Percentiles rank a stretch among this genome's conserved stretches.
These are phyloP conservation scores for Fusarium irregulare DNA, from an alignment of 2,329 filamentous ascomycete species.

Conservation along the genomic window DNA sequence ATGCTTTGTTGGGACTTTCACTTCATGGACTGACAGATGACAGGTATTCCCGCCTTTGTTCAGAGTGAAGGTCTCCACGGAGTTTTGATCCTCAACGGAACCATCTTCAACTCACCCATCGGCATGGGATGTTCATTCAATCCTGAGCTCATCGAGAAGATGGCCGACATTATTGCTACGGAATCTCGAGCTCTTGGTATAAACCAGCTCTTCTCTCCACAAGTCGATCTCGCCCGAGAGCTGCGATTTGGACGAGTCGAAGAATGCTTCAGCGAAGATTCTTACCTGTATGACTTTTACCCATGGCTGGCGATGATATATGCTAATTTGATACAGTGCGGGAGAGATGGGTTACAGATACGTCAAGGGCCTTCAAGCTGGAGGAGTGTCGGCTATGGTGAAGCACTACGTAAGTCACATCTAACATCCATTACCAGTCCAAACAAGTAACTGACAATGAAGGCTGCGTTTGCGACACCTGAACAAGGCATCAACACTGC, in stretches of 20 bases:
- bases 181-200: constrained; percentile 76
- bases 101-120: constrained; percentile 83
- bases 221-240: constrained; percentile 77
- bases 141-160: constrained; percentile 70
- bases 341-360: constrained; percentile 74
- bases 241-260: constrained; percentile 78
- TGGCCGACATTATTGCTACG: constrained; percentile 73
- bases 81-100: constrained; percentile 76
- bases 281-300: constrained; percentile 61
- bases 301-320: accelerated
- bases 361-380: constrained; percentile 69
- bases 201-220: constrained; percentile 78
- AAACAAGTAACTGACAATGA: background rate
- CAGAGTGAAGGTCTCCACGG: constrained; percentile 82
- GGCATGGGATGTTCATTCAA: constrained; percentile 79
- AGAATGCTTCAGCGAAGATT: constrained; percentile 78
- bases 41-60: constrained; percentile 76
- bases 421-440: background rate
- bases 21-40: background rate
- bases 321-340: constrained; percentile 50
- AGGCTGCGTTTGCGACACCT: constrained; percentile 72
- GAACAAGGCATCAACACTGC: constrained; percentile 80
- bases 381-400: constrained; percentile 75
- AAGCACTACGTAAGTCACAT: constrained; percentile 72
- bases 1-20: constrained; percentile 47